phyloP scores from a whole-genome alignment of 495 filamentous ascomycete species.

The Neurospora sublineolata region DNA sequence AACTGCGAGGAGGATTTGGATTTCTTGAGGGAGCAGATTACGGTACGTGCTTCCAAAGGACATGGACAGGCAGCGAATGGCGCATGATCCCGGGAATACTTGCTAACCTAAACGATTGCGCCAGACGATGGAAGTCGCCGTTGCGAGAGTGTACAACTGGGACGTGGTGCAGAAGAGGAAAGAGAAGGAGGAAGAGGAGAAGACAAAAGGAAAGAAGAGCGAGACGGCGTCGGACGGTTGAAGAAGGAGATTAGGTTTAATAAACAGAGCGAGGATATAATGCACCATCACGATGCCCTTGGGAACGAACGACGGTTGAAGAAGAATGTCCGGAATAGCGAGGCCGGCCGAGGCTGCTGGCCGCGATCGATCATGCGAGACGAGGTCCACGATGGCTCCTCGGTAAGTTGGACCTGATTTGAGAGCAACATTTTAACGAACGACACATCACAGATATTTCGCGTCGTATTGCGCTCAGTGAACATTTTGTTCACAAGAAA shows the following conservation, averaged over 20 bases:
- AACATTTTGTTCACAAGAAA: not conserved
- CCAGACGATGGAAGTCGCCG: constrained; percentile 91
- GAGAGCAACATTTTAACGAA: not conserved
- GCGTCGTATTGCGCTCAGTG: not conserved
- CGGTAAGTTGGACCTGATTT: not conserved
- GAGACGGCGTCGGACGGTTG: constrained; percentile 15
- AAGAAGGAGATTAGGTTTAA: not conserved
- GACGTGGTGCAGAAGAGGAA: constrained; percentile 89
- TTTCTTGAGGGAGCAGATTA: constrained; percentile 93
- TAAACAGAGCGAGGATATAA: not conserved
- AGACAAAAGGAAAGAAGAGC: constrained; percentile 24
- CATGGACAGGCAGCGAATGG: not conserved
- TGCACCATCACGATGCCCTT: not conserved
- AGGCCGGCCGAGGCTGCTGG: not conserved
- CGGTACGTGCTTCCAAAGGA: constrained; percentile 41
- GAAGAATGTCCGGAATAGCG: not conserved
- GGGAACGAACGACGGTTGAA: not conserved
- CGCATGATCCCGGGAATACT: not conserved
- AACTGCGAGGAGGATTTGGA: constrained; percentile 96
- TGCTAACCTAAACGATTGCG: constrained; percentile 15
- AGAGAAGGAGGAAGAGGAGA: constrained; percentile 62
- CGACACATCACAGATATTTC: not conserved
- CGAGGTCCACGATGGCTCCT: not conserved
- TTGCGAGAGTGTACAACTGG: constrained; percentile 97
- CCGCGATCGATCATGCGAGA: not conserved